A percentile compares a stretch with the other conserved stretches of the same genome.
phyloP scores from a whole-genome alignment of 2,329 filamentous ascomycete genomes.

The Fusarium oligoseptatum region DNA sequence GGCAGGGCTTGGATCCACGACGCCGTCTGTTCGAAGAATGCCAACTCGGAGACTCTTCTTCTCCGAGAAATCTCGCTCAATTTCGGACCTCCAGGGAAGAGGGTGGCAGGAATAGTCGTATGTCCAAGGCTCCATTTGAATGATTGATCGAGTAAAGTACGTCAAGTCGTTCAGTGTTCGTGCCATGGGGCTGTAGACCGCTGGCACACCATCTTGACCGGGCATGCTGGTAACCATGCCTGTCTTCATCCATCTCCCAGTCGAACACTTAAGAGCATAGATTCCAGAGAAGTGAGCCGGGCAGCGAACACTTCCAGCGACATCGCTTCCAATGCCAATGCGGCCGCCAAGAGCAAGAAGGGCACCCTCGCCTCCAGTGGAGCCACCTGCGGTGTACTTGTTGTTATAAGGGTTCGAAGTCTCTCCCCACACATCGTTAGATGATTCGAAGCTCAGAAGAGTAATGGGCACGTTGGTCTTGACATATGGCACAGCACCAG shows the following conservation, averaged over 20 bases:
- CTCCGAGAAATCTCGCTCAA: constrained; percentile 69
- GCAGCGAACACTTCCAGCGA: constrained; percentile 87
- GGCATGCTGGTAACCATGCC: constrained; percentile 90
- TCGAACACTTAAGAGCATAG: constrained; percentile 88
- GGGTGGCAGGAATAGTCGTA: constrained; percentile 91
- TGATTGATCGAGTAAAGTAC: constrained; percentile 85
- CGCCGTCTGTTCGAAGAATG: constrained; percentile 82
- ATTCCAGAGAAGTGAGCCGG: constrained; percentile 93
- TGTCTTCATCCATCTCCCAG: constrained; percentile 89
- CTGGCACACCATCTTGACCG: constrained; percentile 90
- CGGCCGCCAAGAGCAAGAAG: constrained; percentile 85
- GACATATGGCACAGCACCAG: constrained; percentile 89
- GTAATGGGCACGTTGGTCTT: constrained; percentile 94
- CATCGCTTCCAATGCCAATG: constrained; percentile 91
- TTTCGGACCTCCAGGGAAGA: constrained; percentile 78
- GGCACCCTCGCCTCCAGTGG: constrained; percentile 87
- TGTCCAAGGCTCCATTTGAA: constrained; percentile 87
- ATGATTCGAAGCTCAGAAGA: constrained; percentile 86
- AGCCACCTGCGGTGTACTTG: constrained; percentile 90
- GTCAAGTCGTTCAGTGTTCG: constrained; percentile 84
- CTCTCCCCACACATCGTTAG: constrained; percentile 83
- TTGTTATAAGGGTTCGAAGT: constrained; percentile 85
- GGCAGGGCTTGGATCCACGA: constrained; percentile 88
- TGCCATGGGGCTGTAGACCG: constrained; percentile 93
- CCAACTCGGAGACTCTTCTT: constrained; percentile 79